Conservation (phyloP, 441 rosid genomes). For the Syzygium syzygioides region DNA sequence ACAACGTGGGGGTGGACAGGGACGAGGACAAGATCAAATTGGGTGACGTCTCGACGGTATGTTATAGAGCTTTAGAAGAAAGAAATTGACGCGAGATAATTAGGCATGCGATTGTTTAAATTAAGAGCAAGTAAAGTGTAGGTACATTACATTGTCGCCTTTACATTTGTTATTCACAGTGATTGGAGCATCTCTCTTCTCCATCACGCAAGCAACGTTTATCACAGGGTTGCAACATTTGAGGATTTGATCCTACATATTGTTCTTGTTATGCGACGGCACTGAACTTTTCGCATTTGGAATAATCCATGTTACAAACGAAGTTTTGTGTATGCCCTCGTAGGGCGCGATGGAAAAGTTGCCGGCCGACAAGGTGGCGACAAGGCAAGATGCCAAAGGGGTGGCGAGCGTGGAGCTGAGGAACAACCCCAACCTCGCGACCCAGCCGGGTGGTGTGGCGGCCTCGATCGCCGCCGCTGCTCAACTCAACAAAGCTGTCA, state of each 20-base stretch:
- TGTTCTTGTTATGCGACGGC: background rate
- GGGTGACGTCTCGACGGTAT: constrained; percentile 36
- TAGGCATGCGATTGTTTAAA: too few relatives aligned
- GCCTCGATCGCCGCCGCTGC: constrained; percentile 66
- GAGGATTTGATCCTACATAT: background rate
- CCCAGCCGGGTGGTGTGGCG: constrained; percentile 60
- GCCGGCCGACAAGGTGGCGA: constrained; percentile 49
- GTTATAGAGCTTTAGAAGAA: too few relatives aligned
- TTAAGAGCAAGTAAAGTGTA: too few relatives aligned
- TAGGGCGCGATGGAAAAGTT: constrained; percentile 50
- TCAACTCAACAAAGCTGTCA: constrained; percentile 36
- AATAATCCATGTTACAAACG: background rate
- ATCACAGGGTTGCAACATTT: too few relatives aligned
- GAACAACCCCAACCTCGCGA: constrained; percentile 35
- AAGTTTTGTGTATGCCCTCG: background rate
- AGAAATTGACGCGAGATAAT: too few relatives aligned
- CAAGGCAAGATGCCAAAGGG: constrained; percentile 61
- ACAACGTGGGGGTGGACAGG: constrained; percentile 27
- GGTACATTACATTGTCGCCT: too few relatives aligned
- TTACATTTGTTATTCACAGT: background rate
- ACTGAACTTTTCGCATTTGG: background rate
- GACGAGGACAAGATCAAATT: constrained; percentile 55
- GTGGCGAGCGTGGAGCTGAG: constrained; percentile 55
- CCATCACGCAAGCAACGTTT: too few relatives aligned
- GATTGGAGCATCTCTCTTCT: background rate